These are phyloP conservation scores for Zygosaccharomyces pseudorouxii DNA, from an alignment of 805 yeast genomes.

Conservation along the genomic window DNA sequence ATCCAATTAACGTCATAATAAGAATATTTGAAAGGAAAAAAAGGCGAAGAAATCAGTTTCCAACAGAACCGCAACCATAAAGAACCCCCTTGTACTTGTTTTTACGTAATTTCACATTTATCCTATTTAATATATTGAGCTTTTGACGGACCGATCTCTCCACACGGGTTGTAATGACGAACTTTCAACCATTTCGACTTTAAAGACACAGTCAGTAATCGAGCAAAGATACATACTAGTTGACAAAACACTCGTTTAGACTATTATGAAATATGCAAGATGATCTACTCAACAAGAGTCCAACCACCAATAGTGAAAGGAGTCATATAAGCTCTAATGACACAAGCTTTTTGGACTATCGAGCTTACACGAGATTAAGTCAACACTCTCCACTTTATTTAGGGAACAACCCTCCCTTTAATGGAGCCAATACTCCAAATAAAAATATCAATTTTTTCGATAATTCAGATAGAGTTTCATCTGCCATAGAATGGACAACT, in stretches of 20 bases:
- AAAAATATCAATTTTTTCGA: conserved; percentile 6
- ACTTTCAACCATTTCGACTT: not conserved
- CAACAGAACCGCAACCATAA: too few species aligned
- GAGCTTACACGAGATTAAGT: conserved; percentile 10
- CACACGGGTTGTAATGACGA: not conserved
- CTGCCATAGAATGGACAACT: conserved; percentile 18
- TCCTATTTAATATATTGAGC: not conserved
- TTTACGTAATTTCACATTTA: too few species aligned
- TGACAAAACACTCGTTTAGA: not conserved
- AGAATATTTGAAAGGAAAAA: too few species aligned
- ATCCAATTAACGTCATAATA: too few species aligned
- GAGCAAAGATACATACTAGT: not conserved
- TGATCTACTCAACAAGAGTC: conserved; percentile 8
- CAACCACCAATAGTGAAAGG: conserved; percentile 6
- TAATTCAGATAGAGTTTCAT: conserved; percentile 4
- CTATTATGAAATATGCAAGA: conserved; percentile 16
- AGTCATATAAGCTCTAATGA: conserved; percentile 7
- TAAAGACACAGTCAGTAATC: not conserved
- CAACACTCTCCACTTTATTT: conserved; percentile 4
- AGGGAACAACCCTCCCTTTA: not conserved
- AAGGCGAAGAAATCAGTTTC: too few species aligned
- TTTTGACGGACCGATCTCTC: not conserved
- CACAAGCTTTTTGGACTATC: conserved; percentile 12
- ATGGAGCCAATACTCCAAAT: not conserved
- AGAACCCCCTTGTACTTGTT: too few species aligned